Base-by-base conservation (phyloP, 352 stramenopile species). In the Phytopythium mirpurense region DNA sequence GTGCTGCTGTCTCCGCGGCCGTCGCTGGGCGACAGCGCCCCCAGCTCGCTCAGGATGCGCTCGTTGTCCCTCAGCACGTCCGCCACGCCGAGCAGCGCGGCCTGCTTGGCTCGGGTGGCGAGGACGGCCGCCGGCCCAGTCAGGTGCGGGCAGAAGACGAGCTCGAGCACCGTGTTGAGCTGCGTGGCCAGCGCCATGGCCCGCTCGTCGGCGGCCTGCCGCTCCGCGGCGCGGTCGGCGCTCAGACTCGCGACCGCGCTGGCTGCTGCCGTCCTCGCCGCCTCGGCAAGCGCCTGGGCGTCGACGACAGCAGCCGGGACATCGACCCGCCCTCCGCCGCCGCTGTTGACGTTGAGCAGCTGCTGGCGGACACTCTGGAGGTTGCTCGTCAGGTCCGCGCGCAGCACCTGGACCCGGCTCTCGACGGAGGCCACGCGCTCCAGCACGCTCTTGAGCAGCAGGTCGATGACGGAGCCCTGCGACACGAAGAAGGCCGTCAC, bases 401-500 rank as follows among this genome's bases (percentile, higher is more conserved):
- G 56, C 32, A 82, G 49, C 49, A 63, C n/a, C 19, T 85, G 67
- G 29, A 84, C 60, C 34, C 62, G 67, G 12, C 57, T 66, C 61
- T 86, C 78, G 34, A 79, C 49, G 11, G 44, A 51, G 16, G 60
- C 55, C 61, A 85, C 63, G 21, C 75, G 73, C 31, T 86, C 75
- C 55, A 88, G 69, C 21, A 86, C 44, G 31, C 62, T 75, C 53
- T 72, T 75, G 36, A 85, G 60, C 47, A 88, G 63, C 44, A 67
- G 40, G 49, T 86, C 78, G 31, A 86, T 81, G 37, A 86, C 74
- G n/a, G 74, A 74, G 34, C 78, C 78, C 38, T 88, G 75, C n/a
- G 78, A 74, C 19, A 88, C 75, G 32, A 86, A 84, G 71, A 86
- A 86, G 54, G 68, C 65, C 26, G 78, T 63, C 27, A 86, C 61